Percentiles rank a stretch among this genome's conserved stretches.
Evolutionary conservation across 2,329 filamentous ascomycete genomes (phyloP).

Genomic region (Exophiala spinifera): DNA sequence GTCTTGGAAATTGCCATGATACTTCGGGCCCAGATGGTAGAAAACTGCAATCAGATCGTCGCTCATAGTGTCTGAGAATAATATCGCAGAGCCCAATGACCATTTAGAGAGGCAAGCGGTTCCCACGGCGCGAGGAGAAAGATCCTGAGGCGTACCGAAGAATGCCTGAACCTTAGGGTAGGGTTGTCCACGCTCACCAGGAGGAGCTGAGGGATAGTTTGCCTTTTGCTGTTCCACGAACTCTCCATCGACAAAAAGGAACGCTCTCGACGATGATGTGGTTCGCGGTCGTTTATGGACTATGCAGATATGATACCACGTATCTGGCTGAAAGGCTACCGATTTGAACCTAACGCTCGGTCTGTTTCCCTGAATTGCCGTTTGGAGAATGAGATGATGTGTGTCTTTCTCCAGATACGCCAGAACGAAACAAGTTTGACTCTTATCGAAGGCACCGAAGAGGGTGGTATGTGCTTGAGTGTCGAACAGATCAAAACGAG

Average conservation of each 20-base stretch:
- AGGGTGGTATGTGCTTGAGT: slow-evolving; percentile 82
- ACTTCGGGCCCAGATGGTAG: slow-evolving; percentile 82
- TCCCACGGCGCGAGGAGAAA: slow-evolving; percentile 68
- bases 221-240: slow-evolving; percentile 90
- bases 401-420: slow-evolving; percentile 93
- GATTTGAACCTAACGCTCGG: slow-evolving; percentile 94
- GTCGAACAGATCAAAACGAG: slow-evolving; percentile 85
- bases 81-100: slow-evolving; percentile 84
- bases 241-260: slow-evolving; percentile 87
- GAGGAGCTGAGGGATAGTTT: slow-evolving; percentile 76
- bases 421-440: slow-evolving; percentile 88
- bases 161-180: slow-evolving; percentile 76
- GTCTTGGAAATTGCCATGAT: slow-evolving; percentile 95
- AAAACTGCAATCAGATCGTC: slow-evolving; percentile 92
- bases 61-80: slow-evolving; percentile 82
- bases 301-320: slow-evolving; percentile 91
- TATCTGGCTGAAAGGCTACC: slow-evolving; percentile 67
- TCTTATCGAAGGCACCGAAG: slow-evolving; percentile 90
- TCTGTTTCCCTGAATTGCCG: slow-evolving; percentile 78
- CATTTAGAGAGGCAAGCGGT: slow-evolving; percentile 74
- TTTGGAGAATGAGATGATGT: slow-evolving; percentile 91
- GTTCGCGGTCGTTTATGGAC: slow-evolving; percentile 78
- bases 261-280: slow-evolving; percentile 73
- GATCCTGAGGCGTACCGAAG: slow-evolving; percentile 83
- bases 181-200: slow-evolving; percentile 54